Evolutionary conservation across 352 stramenopile species (phyloP), one percentile per base, ranked within the genome.

Genomic region (Globisporangium nodosum): DNA sequence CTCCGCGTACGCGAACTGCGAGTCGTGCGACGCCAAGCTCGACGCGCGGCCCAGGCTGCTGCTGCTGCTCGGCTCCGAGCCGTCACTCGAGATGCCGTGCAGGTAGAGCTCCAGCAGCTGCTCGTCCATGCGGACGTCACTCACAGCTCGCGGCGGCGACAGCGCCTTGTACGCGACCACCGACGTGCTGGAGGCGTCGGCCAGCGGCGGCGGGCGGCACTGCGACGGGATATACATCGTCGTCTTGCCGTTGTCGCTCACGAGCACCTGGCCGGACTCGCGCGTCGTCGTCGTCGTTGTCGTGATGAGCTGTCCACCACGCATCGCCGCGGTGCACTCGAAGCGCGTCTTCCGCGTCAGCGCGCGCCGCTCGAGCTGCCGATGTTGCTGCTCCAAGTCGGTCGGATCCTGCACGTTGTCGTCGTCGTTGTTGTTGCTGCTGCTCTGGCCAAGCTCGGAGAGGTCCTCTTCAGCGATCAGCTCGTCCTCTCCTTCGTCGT

Each of bases 41-140:
- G 63, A 61, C 18, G 52, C 18, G 2, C 45, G 50, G 13, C 49
- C 30, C 16, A 55, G 50, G 7, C 21, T 30, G 7, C 8, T 6
- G 40, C 40, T 46, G 11, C 12, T 16, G 33, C 31, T 49, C 49
- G n/a, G 40, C 16, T 15, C 27, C 8, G 27, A 31, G 40, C 5
- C 61, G 55, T 80, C 67, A 39, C 69, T 61, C 18, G 75, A 70
- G 54, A 88, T 85, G 9, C 78, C 78, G 52, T 80, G 82, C 43
- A 68, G 60, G 47, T 78, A 88, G 52, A 88, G 61, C 37, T 88
- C 69, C 60, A 66, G 72, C 15, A 88, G 65, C 52, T 88, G 75
- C 27, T 86, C 78, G 49, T 88, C 76, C 56, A 85, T 70, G 21
- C 71, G 46, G 30, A 69, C 61, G 13, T 84, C 74, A 5, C 73